phyloP scores from a whole-genome alignment of 1,139 yeast species.

The Hyphopichia pseudoburtonii region DNA sequence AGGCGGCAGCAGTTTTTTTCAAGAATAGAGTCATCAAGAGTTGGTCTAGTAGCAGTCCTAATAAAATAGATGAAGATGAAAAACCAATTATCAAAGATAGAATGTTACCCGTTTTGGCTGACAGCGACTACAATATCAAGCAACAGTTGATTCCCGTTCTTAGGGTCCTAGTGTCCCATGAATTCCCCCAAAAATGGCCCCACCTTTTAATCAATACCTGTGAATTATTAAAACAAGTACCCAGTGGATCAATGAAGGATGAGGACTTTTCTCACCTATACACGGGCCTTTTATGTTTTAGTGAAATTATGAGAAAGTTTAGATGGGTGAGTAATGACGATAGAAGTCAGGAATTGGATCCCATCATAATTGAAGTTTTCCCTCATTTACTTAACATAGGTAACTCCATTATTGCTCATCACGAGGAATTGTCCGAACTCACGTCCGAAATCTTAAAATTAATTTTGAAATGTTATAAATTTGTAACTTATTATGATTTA shows the following conservation, averaged over 20 bases:
- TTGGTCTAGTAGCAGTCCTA: slow-evolving; percentile 51
- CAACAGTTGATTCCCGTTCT: slow-evolving; percentile 73
- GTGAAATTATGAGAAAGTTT: slow-evolving; percentile 72
- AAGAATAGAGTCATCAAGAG: slow-evolving; percentile 69
- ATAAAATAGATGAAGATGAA: slow-evolving; percentile 62
- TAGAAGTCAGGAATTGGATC: slow-evolving; percentile 56
- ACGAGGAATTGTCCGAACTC: slow-evolving; percentile 34
- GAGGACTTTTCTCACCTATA: slow-evolving; percentile 60
- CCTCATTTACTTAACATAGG: slow-evolving; percentile 72
- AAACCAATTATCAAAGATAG: slow-evolving; percentile 69
- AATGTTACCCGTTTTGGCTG: slow-evolving; percentile 45
- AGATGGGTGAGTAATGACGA: slow-evolving; percentile 72
- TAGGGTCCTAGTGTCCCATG: slow-evolving; percentile 61
- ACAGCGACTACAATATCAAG: slow-evolving; percentile 47
- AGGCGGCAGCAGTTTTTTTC: slow-evolving; percentile 85
- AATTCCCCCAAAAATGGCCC: slow-evolving; percentile 75
- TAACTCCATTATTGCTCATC: slow-evolving; percentile 48
- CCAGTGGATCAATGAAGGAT: slow-evolving; percentile 19
- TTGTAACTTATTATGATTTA: slow-evolving; percentile 75
- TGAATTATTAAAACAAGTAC: slow-evolving; percentile 49
- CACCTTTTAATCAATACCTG: slow-evolving; percentile 59
- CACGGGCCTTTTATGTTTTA: slow-evolving; percentile 74
- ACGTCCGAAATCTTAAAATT: slow-evolving; percentile 76
- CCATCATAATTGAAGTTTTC: slow-evolving; percentile 62
- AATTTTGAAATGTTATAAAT: slow-evolving; percentile 77